Evolutionary conservation across 2,329 filamentous ascomycete genomes (phyloP), one percentile per base, ranked within the genome.

Genomic region (Fusarium domesticum): DNA sequence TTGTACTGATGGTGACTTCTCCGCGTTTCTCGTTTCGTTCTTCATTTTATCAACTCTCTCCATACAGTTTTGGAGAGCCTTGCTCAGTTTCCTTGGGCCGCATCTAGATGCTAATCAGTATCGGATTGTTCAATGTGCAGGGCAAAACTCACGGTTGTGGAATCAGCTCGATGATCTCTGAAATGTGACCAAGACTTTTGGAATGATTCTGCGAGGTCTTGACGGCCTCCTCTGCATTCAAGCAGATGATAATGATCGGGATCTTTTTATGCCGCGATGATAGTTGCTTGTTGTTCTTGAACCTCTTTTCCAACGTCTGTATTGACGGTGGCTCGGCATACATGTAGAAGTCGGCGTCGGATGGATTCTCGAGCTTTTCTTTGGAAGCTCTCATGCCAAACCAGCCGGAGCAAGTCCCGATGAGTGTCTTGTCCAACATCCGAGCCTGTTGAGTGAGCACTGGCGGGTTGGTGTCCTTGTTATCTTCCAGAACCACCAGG

Each of bases 401-500:
- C 66, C 68, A 70, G 18, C 55, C 56, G 3, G 56, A 44, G 30
- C 61, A 59, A 15, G 60, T 64, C 18, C 60, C 59, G 3, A 52
- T 50, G 1, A 70, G 44, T 0, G 63, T 59, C 6, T 60, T 53
- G 15, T 64, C 59, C 6, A 67, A 48, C 38, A 56, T 60, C 8
- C 42, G 28, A 18, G 51, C 40, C 41, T 53, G 54, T 37, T 53
- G 37, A 20, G 43, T 44, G 1, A 52, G 39, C 1, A 3, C 35
- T 16, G 34, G 35, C 5, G 18, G 55, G 23, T 39, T 32, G 2
- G 30, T 38, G 5, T 15, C 35, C 12, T 43, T 48, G 2, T 36
- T 38, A 6, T 41, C 44, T 12, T 56, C 55, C 10, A 62, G 8
- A 1, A 64, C 42, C 4, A 56, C 47, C 15, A 64, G 15, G 3